Base-by-base conservation (phyloP, 129 eudicot genomes). In the Tanacetum coccineum region DNA sequence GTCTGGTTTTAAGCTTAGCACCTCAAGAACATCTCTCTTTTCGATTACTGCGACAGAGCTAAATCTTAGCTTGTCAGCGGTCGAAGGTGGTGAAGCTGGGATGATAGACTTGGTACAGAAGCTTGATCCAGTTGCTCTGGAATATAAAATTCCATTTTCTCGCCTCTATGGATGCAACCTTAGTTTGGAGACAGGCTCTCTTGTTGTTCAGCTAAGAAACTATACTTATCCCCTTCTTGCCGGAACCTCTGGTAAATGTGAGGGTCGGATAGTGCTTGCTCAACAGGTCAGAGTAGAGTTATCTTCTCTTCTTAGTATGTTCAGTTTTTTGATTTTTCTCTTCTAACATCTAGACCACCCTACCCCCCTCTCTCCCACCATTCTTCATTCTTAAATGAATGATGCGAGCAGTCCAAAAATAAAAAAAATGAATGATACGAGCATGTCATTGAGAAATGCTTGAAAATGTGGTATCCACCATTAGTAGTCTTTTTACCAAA, bases 21-120 rank as follows among this genome's bases (percentile, higher is more conserved):
- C 83, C 26, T 51, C 85, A 26, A 79, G 99, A 80, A 74, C 83
- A 14, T 93, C 95, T 52, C 87, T 89, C 70, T 83, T 93, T 51
- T 84, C 99, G 14, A 73, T 93, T 47, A 75, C 77, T 70, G 96
- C 96, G 25, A 86, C 95, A 50, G 95, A 86, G 60, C 80, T 93
- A 30, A 86, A 89, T 70, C 6, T 86, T 44, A 93, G 81, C 70
- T 77, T 88, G 81, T 75, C 95, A 70, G 89, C 82, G 71, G 79
- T 93, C 71, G 99, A 84, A 67, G 96, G 99, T 22, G 96, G 99
- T 64, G 99, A 93, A 47, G 81, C 86, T 50, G 99, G 99, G 71
- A 93, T 93, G 96, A 81, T 93, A 53, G 96, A 86, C 45, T 78
- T 89, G 74, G 70, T 93, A 72, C 95, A 82, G 78, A 85, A 81